phyloP scores from a whole-genome alignment of 441 rosid genomes.

The Brassica hybrid region DNA sequence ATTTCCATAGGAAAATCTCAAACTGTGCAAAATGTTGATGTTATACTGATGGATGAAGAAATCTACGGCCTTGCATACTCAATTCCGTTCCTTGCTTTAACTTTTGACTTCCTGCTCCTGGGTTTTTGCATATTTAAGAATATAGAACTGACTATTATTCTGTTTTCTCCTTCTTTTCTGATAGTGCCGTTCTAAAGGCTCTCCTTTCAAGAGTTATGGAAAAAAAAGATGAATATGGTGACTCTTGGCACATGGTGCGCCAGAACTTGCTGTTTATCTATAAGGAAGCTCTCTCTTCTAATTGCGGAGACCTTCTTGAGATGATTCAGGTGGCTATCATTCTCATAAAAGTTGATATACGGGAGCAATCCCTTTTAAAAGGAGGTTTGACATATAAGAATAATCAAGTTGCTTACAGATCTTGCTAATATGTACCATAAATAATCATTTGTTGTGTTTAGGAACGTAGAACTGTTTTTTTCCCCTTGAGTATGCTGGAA shows the following conservation, averaged over 20 bases:
- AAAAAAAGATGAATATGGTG: constrained; percentile 62
- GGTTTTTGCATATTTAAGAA: constrained; percentile 5
- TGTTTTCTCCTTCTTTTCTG: constrained; percentile 44
- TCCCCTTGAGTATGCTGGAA: neutral
- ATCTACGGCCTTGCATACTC: constrained; percentile 5
- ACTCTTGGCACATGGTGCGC: constrained; percentile 60
- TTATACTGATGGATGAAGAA: constrained; percentile 8
- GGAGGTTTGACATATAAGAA: constrained; percentile 6
- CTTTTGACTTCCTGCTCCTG: constrained; percentile 3
- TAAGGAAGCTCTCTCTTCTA: constrained; percentile 79
- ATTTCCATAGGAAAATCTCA: constrained; percentile 15
- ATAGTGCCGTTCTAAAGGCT: constrained; percentile 72
- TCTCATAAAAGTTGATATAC: constrained; percentile 25
- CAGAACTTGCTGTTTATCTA: constrained; percentile 69
- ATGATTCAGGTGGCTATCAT: constrained; percentile 70
- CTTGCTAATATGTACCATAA: constrained; percentile 11
- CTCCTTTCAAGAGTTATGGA: constrained; percentile 75
- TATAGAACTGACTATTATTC: constrained; percentile 7
- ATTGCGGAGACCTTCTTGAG: constrained; percentile 64
- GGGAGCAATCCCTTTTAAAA: constrained; percentile 1
- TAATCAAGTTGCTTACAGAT: constrained; percentile 11
- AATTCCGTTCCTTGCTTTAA: constrained; percentile 9
- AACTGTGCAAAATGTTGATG: constrained; percentile 7
- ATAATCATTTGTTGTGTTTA: neutral
- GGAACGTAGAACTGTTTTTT: constrained; percentile 15